These are phyloP conservation scores for Suillus alpinus DNA, from an alignment of 768 basidiomycete species.

Conservation along the genomic window DNA sequence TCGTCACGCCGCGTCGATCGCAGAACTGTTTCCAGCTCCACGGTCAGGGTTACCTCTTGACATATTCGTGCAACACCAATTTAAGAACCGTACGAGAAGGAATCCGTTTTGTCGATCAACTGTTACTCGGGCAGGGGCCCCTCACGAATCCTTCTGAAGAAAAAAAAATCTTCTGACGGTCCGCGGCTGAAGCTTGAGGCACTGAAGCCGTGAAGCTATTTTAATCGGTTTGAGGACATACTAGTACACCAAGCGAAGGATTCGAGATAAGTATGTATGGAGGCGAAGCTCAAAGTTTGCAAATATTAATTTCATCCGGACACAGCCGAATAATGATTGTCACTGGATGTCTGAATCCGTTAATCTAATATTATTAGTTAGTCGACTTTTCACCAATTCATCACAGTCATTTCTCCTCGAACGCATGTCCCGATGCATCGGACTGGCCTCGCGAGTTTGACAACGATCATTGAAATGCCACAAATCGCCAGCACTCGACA, in stretches of 20 bases:
- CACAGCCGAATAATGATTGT: not conserved
- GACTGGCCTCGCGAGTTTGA: not conserved
- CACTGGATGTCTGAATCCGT: not conserved
- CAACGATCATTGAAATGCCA: conserved; percentile 3
- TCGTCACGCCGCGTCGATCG: not conserved
- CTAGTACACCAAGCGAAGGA: not conserved
- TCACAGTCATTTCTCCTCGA: not conserved
- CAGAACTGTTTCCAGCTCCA: not conserved
- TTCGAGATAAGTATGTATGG: not conserved
- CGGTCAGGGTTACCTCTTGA: not conserved
- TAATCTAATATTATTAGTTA: not conserved
- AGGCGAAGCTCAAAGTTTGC: not conserved
- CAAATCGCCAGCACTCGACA: not conserved
- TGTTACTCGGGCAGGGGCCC: not conserved
- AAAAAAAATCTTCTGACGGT: not conserved
- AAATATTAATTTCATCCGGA: conserved; percentile 1
- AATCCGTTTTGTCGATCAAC: not conserved
- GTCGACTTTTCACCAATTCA: not conserved
- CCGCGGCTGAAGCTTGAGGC: conserved; percentile 3
- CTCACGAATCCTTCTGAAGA: not conserved
- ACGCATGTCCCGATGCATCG: conserved; percentile 1
- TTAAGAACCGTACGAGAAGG: not conserved
- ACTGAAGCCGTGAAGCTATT: not conserved
- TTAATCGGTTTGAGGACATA: not conserved
- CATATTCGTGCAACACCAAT: not conserved